Percentiles rank a stretch among this genome's conserved stretches.
Conservation (phyloP, 768 basidiomycete genomes). For the Kwoniella sp. region DNA sequence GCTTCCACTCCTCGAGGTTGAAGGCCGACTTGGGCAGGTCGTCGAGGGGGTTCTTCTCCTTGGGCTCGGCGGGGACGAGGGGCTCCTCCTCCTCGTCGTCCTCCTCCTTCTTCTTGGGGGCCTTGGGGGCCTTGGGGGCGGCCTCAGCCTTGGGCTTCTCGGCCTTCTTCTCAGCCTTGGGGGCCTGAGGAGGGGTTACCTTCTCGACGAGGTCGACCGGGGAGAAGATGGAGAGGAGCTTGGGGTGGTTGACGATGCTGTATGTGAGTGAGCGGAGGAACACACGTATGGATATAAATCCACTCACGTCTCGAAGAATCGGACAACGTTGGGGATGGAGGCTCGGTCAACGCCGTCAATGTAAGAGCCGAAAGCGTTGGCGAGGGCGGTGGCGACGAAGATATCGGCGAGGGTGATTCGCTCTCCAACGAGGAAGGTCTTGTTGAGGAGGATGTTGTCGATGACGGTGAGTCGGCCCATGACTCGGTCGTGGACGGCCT, state of each 20-base stretch:
- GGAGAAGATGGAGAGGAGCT: constrained; percentile 65
- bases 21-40: constrained; percentile 62
- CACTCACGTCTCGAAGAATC: constrained; percentile 70
- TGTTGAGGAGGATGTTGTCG: constrained; percentile 66
- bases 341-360: constrained; percentile 66
- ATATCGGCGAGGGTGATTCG: constrained; percentile 93
- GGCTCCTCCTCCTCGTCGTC: constrained; percentile 71
- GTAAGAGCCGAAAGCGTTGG: constrained; percentile 56
- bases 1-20: constrained; percentile 79
- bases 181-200: constrained; percentile 63
- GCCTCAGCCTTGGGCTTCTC: constrained; percentile 34
- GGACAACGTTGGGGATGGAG: constrained; percentile 70
- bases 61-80: constrained; percentile 73
- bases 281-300: not conserved
- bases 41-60: constrained; percentile 91
- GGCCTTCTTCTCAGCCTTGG: constrained; percentile 61
- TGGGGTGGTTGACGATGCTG: constrained; percentile 71
- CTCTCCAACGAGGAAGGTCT: constrained; percentile 88
- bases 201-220: constrained; percentile 63
- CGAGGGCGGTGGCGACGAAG: constrained; percentile 60
- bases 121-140: constrained; percentile 45
- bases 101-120: constrained; percentile 47
- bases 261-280: not conserved
- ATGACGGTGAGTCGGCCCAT: constrained; percentile 62
- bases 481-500: constrained; percentile 47